Conservation (phyloP, 75 land plant genomes). For the Picea sitchensis region DNA sequence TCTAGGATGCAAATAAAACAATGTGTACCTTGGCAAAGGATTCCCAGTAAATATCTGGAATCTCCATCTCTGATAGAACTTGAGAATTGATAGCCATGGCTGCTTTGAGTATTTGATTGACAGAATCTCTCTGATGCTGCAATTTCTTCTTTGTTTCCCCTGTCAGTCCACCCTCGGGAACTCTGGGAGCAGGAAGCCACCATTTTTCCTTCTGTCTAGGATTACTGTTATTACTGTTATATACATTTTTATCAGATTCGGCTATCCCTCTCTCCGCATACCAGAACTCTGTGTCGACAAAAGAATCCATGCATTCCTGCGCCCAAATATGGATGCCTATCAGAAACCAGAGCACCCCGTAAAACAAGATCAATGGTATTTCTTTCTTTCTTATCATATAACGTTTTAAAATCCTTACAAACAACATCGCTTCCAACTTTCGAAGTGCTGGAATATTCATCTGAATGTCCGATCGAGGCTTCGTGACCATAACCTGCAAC, state of each 20-base stretch:
- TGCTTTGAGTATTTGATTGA: slow-evolving; percentile 65
- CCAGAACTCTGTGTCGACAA: slow-evolving; percentile 36
- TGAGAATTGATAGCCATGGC: slow-evolving; percentile 70
- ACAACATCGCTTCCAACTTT: slow-evolving; percentile 36
- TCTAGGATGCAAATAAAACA: neutral
- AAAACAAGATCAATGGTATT: no score
- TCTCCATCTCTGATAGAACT: slow-evolving; percentile 66
- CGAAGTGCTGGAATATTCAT: slow-evolving; percentile 43
- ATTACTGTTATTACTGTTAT: slow-evolving; percentile 3
- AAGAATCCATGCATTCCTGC: slow-evolving; percentile 39
- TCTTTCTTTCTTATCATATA: neutral
- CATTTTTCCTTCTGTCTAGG: slow-evolving; percentile 70
- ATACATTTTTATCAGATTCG: slow-evolving; percentile 12
- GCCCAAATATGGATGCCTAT: neutral
- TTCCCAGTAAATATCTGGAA: slow-evolving; percentile 56
- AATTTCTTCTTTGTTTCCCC: slow-evolving; percentile 43
- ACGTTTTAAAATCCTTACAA: slow-evolving; percentile 14
- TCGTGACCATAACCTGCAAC: slow-evolving; percentile 39
- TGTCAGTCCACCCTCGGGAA: slow-evolving; percentile 51
- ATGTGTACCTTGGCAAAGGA: slow-evolving; percentile 58
- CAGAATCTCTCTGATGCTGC: slow-evolving; percentile 49
- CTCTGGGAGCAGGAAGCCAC: slow-evolving; percentile 73
- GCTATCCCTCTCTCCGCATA: slow-evolving; percentile 35
- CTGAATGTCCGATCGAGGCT: slow-evolving; percentile 42
- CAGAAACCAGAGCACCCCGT: neutral